Percentiles rank a stretch among this genome's conserved stretches.
Conservation (phyloP, 2,329 filamentous ascomycete genomes). For the Phoma sp. region DNA sequence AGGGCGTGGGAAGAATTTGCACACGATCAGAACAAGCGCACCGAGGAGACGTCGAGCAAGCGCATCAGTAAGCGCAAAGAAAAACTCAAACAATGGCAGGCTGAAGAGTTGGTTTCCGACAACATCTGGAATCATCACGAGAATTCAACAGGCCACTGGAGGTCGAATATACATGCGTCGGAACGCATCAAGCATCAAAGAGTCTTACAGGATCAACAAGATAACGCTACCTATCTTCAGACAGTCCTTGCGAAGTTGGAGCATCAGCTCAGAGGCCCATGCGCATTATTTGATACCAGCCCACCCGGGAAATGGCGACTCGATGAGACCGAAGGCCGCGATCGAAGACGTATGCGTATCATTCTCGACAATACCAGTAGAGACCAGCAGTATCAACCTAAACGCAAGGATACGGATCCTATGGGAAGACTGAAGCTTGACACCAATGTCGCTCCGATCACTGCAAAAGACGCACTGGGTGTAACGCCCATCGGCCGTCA, state of each 20-base stretch:
- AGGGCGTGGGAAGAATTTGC: conserved; percentile 91
- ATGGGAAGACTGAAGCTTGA: conserved; percentile 56
- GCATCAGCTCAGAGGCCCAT: conserved; percentile 76
- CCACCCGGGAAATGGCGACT: conserved; percentile 81
- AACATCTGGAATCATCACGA: conserved; percentile 82
- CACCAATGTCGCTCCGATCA: conserved; percentile 47
- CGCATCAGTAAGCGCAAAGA: conserved; percentile 80
- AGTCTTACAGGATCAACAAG: conserved; percentile 88
- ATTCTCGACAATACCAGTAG: conserved; percentile 74
- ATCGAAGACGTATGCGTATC: conserved; percentile 89
- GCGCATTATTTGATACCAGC: conserved; percentile 76
- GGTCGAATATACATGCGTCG: conserved; percentile 91
- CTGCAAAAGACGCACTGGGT: conserved; percentile 36
- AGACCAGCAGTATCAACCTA: conserved; percentile 81
- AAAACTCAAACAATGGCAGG: conserved; percentile 78
- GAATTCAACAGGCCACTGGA: conserved; percentile 86
- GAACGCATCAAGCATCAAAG: conserved; percentile 93
- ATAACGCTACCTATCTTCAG: conserved; percentile 79
- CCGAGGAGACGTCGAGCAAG: conserved; percentile 73
- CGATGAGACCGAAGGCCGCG: conserved; percentile 92
- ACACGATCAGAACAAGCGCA: conserved; percentile 77
- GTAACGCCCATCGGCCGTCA: conserved; percentile 35
- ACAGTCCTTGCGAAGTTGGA: conserved; percentile 80
- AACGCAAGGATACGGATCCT: conserved; percentile 69
- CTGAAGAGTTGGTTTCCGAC: conserved; percentile 70